Evolutionary conservation across 2,329 filamentous ascomycete species (phyloP).

Genomic region (Hortaea sp.): DNA sequence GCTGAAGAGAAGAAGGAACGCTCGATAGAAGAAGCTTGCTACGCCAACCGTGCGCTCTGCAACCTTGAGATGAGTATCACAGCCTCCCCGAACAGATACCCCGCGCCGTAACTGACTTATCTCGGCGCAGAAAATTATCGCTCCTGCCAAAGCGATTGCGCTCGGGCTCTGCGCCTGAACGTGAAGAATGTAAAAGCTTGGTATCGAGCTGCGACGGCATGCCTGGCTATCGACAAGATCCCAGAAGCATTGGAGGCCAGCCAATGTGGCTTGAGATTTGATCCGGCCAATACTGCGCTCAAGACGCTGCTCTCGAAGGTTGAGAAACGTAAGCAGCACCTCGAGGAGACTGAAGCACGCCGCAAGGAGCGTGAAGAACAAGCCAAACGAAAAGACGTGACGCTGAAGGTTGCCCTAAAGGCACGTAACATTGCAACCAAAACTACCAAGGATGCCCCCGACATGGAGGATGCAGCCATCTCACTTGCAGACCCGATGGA

Average conservation of each 20-base stretch:
- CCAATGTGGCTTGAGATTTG: constrained; percentile 61
- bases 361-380: constrained; percentile 48
- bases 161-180: constrained; percentile 67
- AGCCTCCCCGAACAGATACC: constrained; percentile 4
- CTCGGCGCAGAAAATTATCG: constrained; percentile 63
- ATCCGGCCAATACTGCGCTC: constrained; percentile 59
- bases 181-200: constrained; percentile 76
- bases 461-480: constrained; percentile 76
- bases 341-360: constrained; percentile 46
- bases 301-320: constrained; percentile 54
- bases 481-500: constrained; percentile 63
- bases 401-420: constrained; percentile 45
- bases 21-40: constrained; percentile 61
- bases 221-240: constrained; percentile 69
- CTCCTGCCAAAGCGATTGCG: constrained; percentile 76
- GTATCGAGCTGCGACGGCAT: constrained; percentile 72
- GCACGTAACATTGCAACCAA: constrained; percentile 59
- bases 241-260: constrained; percentile 73
- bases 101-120: constrained; percentile 11
- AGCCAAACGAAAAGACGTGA: constrained; percentile 46
- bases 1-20: constrained; percentile 53
- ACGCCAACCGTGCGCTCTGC: constrained; percentile 81
- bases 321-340: constrained; percentile 43
- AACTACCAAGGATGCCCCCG: constrained; percentile 60
- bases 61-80: constrained; percentile 65